Base-by-base conservation (phyloP, 352 stramenopile genomes). In the Pythium aquatile region DNA sequence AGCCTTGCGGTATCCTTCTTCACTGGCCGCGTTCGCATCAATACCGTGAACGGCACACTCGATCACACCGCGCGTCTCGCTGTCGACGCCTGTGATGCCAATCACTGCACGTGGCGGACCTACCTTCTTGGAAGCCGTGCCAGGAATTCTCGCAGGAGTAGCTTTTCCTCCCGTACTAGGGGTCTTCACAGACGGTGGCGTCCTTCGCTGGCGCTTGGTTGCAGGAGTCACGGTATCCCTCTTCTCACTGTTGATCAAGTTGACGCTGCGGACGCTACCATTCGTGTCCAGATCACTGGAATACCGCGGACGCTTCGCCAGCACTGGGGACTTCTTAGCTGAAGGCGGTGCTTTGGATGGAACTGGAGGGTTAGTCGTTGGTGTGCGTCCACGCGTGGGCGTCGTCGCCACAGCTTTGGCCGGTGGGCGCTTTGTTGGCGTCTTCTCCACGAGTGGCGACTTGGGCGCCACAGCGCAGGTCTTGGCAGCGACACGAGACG, bases 21-120 rank as follows among this genome's bases (percentile, higher is more conserved):
- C 79, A 24, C 56, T 76, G 7, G 74, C 61, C 72, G 84, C 77
- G 47, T 77, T 87, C 11, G 82, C 77, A 42, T 94, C 86, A 52
- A 94, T 88, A 9, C 79, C 82, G 55, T 90, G 81, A 42, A 94
- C 83, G 10, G 83, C 80, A n/a, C 81, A 90, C 60, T 91, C 79
- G 24, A 94, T 75, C 17, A 87, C 77, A 0, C 78, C 66, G 47
- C 86, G 72, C 2, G 75, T 70, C 49, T 89, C 82, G 26, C 70
- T 53, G 30, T 87, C 81, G 4, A 92, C 82, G 24, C 82, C 84
- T 0, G 83, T 94, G 57, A 94, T 93, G 24, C 79, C 78, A 52
- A 94, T 90, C 6, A 94, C 72, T 26, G 77, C 78, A n/a, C 73
- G 62, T 20, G 63, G 66, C 3, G 74, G 64, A 20, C n/a, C 39